Evolutionary conservation across 2,329 filamentous ascomycete species (phyloP), one percentile per base, ranked within the genome.

Genomic region (Orbilia blumenaviensis): DNA sequence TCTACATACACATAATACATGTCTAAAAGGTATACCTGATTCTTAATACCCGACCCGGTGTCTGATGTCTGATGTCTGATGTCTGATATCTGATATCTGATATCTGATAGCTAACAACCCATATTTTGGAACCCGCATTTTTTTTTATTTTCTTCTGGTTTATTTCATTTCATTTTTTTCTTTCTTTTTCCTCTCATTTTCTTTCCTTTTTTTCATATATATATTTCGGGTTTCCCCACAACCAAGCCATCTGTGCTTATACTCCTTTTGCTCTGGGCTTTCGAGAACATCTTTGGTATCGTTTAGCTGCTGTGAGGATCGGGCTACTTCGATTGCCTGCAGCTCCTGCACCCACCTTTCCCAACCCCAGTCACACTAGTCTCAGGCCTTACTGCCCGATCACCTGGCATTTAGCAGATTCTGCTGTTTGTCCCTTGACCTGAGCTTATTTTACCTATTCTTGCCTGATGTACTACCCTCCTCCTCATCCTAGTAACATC

Each of bases 251-350:
- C 27, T 54, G 18, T 25, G 42, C 18, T 10, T 52, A 38, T 36
- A 58, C 25, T 21, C 23, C 62, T 44, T 48, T 25, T n/a, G 27
- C 52, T 36, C 23, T 36, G 2, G 52, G 38, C 18, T 56, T 56
- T 56, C 32, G 52, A 56, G 52, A 38, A 56, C 52, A 14, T 38
- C 32, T 56, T 21, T 32, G 10, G 38, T 12, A 23, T 25, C 32
- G 32, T 38, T 25, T 56, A 56, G 29, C 12, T n/a, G n/a, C n/a
- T 2, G 52, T 56, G 52, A 56, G 52, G 32, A 56, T 56, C 32
- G 52, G 52, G 52, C 52, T 56, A 56, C 69, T 42, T 66, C 54
- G 66, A 62, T 58, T 56, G 38, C 69, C 56, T 71, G 60, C 76
- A 62, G 50, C 72, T 78, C 16, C 32, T 56, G 52, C 52, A 38